A percentile compares a stretch with the other conserved stretches of the same genome.
Conservation (phyloP, 75 land plant species). For the Cupressus sempervirens region DNA sequence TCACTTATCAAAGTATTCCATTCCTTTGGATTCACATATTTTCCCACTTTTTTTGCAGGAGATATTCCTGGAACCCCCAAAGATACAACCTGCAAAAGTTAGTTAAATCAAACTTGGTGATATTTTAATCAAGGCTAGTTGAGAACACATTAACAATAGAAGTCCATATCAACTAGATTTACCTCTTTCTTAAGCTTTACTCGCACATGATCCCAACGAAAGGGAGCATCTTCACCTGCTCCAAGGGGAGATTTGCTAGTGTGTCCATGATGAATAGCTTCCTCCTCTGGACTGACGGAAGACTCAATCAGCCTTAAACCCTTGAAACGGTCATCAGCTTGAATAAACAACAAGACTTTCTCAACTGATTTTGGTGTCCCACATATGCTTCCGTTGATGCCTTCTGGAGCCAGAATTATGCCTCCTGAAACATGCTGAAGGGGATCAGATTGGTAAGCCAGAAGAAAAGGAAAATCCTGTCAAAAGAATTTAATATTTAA, state of each 20-base stretch:
- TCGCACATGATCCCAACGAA: conserved; percentile 98
- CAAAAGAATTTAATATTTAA: neutral
- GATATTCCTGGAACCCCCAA: conserved; percentile 79
- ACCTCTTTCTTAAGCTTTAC: conserved; percentile 98
- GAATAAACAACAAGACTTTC: conserved; percentile 68
- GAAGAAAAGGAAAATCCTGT: neutral
- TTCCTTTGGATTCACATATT: conserved; percentile 87
- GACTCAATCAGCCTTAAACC: conserved; percentile 74
- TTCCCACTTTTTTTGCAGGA: conserved; percentile 78
- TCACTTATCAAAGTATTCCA: conserved; percentile 89
- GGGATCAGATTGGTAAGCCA: conserved; percentile 34
- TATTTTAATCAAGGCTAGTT: neutral
- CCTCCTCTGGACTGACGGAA: conserved; percentile 85
- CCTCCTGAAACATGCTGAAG: conserved; percentile 98
- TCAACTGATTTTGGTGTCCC: conserved; percentile 77
- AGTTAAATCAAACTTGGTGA: neutral
- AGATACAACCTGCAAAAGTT: conserved; percentile 56
- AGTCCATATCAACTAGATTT: conserved; percentile 1
- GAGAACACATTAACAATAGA: neutral
- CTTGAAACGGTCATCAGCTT: conserved; percentile 63
- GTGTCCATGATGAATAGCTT: conserved; percentile 91
- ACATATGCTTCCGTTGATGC: conserved; percentile 98
- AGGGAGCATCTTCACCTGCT: conserved; percentile 96
- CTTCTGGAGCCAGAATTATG: conserved; percentile 95
- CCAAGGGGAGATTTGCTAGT: conserved; percentile 79